Evolutionary conservation across 805 yeast species (phyloP).

Genomic region (Wickerhamomyces bisporus): DNA sequence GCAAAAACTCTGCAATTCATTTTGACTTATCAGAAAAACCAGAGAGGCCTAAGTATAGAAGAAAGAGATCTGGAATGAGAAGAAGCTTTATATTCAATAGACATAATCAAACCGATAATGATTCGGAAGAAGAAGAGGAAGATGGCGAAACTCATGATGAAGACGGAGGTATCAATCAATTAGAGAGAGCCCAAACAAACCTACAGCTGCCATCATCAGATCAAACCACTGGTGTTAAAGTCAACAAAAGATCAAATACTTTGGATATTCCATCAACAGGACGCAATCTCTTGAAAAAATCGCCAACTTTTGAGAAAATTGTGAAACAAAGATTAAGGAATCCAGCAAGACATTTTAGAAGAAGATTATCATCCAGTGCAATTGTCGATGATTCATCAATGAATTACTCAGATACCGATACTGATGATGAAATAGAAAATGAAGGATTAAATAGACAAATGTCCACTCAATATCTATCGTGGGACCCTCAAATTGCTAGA

Average conservation of each 20-base stretch:
- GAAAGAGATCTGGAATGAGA: slow-evolving; percentile 15
- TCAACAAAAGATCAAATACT: slow-evolving; percentile 42
- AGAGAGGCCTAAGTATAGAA: slow-evolving; percentile 12
- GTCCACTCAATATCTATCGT: slow-evolving; percentile 71
- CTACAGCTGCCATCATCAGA: slow-evolving; percentile 31
- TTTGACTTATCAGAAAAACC: slow-evolving; percentile 18
- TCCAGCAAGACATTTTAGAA: slow-evolving; percentile 23
- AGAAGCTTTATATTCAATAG: slow-evolving; percentile 10
- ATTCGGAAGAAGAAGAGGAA: slow-evolving; percentile 5
- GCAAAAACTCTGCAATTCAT: slow-evolving; percentile 22
- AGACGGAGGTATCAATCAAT: slow-evolving; percentile 21
- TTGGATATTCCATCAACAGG: slow-evolving; percentile 32
- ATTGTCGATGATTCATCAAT: slow-evolving; percentile 17
- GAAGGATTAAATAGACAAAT: slow-evolving; percentile 29
- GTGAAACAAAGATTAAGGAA: slow-evolving; percentile 29
- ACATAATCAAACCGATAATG: neutral
- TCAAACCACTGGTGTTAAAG: slow-evolving; percentile 31
- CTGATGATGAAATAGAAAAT: slow-evolving; percentile 25
- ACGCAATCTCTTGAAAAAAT: slow-evolving; percentile 23
- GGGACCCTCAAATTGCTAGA: slow-evolving; percentile 89
- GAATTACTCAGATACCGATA: slow-evolving; percentile 10
- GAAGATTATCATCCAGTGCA: slow-evolving; percentile 23
- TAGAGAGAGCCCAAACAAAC: slow-evolving; percentile 28
- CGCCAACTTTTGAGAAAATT: slow-evolving; percentile 46
- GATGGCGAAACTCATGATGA: slow-evolving; percentile 4